phyloP scores from a whole-genome alignment of 257 asterid species.

The Nicotiana sylvestris region DNA sequence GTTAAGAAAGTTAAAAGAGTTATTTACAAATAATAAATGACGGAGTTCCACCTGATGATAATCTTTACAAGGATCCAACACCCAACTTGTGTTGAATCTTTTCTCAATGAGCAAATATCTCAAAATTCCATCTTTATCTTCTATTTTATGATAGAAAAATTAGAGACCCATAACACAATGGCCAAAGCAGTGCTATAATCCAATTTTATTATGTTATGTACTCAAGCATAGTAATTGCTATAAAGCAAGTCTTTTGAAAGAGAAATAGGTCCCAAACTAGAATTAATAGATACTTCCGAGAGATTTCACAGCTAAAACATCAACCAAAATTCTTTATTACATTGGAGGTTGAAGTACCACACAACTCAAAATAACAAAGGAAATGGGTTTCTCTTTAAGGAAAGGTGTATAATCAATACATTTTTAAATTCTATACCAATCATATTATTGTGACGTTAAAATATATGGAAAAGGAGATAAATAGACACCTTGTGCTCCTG shows the following conservation, averaged over 20 bases:
- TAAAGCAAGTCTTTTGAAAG: background rate
- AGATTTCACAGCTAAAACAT: background rate
- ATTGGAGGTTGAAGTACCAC: background rate
- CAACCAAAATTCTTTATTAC: background rate
- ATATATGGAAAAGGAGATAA: background rate
- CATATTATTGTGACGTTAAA: background rate
- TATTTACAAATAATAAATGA: background rate
- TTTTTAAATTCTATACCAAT: background rate
- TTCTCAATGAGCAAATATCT: slow-evolving; percentile 1
- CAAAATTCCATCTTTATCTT: background rate
- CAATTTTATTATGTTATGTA: background rate
- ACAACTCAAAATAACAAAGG: background rate
- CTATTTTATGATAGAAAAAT: background rate
- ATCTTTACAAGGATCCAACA: background rate
- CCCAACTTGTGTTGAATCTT: background rate
- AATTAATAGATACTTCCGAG: background rate
- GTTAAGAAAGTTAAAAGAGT: background rate
- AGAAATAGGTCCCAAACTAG: background rate
- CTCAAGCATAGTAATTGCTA: background rate
- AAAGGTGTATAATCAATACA: background rate
- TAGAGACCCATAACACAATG: background rate
- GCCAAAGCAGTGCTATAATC: background rate
- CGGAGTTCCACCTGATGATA: background rate
- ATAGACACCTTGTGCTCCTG: slow-evolving; percentile 52
- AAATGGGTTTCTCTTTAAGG: background rate